Evolutionary conservation across 2,329 filamentous ascomycete species (phyloP).

Genomic region (Chaetomium olivaceum): DNA sequence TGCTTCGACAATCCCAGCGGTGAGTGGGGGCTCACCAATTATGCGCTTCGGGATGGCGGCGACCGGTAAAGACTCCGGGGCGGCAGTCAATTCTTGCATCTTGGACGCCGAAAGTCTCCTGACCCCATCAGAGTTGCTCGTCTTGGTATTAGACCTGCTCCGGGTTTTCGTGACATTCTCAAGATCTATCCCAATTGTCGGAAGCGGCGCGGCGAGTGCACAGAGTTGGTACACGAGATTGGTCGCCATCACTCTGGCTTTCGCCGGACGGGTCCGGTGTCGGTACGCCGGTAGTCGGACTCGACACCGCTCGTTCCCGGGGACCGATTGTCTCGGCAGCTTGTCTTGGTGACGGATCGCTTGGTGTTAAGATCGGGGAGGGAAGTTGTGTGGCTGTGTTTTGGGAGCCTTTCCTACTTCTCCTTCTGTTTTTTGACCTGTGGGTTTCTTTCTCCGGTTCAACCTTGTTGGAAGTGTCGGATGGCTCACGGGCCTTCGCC

Average conservation of each 20-base stretch:
- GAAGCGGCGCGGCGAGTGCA: background rate
- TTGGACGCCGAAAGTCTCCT: constrained; percentile 59
- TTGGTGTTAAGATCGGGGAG: constrained; percentile 28
- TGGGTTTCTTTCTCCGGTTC: background rate
- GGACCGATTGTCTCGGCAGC: constrained; percentile 6
- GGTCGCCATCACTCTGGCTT: constrained; percentile 31
- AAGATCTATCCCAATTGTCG: constrained; percentile 2
- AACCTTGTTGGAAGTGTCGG: background rate
- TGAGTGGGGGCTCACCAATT: constrained; percentile 41
- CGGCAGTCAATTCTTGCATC: constrained; percentile 58
- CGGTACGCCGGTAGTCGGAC: constrained; percentile 27
- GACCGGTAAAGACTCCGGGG: constrained; percentile 60
- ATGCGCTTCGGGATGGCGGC: constrained; percentile 45
- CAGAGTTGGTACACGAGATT: constrained; percentile 2
- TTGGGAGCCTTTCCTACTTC: constrained; percentile 3
- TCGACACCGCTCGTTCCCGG: constrained; percentile 20
- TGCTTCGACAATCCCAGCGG: constrained; percentile 41
- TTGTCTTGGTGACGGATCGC: constrained; percentile 11
- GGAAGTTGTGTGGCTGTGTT: constrained; percentile 21
- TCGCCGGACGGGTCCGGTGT: constrained; percentile 33
- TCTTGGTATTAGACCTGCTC: constrained; percentile 37
- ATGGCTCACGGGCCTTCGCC: background rate
- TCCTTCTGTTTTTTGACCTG: background rate
- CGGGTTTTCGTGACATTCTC: constrained; percentile 20
- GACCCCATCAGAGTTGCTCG: constrained; percentile 46